Conservation (phyloP, 2,329 filamentous ascomycete genomes). For the Fusarium odoratissimum region DNA sequence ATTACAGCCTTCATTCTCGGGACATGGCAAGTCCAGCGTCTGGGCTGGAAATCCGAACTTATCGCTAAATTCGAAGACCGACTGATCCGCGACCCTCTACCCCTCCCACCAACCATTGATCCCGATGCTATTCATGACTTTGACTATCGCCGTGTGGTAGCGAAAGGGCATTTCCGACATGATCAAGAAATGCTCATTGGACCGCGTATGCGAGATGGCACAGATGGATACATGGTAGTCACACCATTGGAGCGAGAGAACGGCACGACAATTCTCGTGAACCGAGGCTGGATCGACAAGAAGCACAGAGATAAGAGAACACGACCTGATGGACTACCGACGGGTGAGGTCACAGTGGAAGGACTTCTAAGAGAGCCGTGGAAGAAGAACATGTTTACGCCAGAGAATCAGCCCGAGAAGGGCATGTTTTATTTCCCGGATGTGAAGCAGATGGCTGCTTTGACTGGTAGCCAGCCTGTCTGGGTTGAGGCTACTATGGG, state of each 20-base stretch:
- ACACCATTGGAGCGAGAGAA: conserved; percentile 84
- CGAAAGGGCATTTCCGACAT: conserved; percentile 80
- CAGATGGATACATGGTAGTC: conserved; percentile 90
- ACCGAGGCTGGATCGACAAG: conserved; percentile 91
- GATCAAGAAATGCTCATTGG: conserved; percentile 97
- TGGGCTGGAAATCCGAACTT: conserved; percentile 93
- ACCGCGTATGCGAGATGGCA: conserved; percentile 86
- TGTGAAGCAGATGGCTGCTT: conserved; percentile 87
- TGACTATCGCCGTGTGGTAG: conserved; percentile 87
- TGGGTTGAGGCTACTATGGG: conserved; percentile 98
- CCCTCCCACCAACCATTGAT: conserved; percentile 85
- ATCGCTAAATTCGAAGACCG: conserved; percentile 94
- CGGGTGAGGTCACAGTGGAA: conserved; percentile 80
- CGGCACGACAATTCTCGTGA: conserved; percentile 82
- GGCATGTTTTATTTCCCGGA: conserved; percentile 96
- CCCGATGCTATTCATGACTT: conserved; percentile 86
- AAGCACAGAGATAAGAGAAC: conserved; percentile 74
- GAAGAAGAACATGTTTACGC: conserved; percentile 99
- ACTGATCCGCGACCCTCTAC: conserved; percentile 84
- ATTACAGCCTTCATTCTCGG: conserved; percentile 90
- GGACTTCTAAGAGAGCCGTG: conserved; percentile 89
- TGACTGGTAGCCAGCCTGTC: conserved; percentile 85
- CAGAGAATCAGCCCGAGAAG: conserved; percentile 84
- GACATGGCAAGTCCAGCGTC: conserved; percentile 93
- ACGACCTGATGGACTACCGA: conserved; percentile 73